A percentile compares a stretch with the other conserved stretches of the same genome.
These are phyloP conservation scores for Populus davidiana DNA, from an alignment of 345 rosid genomes.

Conservation along the genomic window DNA sequence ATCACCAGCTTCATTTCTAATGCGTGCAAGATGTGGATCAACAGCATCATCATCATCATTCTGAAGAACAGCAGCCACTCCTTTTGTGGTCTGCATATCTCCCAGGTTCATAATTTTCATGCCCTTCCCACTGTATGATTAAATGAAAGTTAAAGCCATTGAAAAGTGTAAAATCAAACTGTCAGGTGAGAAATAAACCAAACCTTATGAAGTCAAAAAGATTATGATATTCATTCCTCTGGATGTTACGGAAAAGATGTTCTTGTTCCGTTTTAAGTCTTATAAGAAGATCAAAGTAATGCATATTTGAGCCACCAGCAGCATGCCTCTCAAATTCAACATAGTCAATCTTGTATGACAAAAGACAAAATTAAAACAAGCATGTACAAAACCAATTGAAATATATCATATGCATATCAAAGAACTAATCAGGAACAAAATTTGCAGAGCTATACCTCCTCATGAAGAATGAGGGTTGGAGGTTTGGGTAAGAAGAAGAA, in stretches of 20 bases:
- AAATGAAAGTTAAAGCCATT: constrained; percentile 6
- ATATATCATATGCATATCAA: neutral
- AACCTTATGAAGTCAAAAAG: constrained; percentile 86
- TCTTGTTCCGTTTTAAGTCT: constrained; percentile 93
- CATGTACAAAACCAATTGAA: constrained; percentile 7
- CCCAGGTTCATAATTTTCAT: constrained; percentile 92
- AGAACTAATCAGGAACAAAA: neutral
- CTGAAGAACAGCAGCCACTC: constrained; percentile 73
- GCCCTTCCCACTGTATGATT: constrained; percentile 64
- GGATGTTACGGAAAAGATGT: constrained; percentile 90
- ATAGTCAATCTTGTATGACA: constrained; percentile 61
- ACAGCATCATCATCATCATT: constrained; percentile 82
- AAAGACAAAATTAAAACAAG: neutral
- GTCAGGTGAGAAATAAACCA: constrained; percentile 14
- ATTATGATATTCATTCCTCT: constrained; percentile 92
- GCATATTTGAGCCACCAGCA: constrained; percentile 99
- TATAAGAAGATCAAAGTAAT: constrained; percentile 92
- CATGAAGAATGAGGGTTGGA: constrained; percentile 95
- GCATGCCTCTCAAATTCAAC: constrained; percentile 99
- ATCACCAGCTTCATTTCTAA: constrained; percentile 76
- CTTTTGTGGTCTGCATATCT: constrained; percentile 49
- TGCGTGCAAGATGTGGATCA: constrained; percentile 93
- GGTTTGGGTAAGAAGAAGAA: constrained; percentile 97
- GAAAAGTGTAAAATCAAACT: neutral
- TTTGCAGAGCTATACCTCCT: constrained; percentile 56